These are phyloP conservation scores for Pulicaria dysenterica DNA, from an alignment of 129 eudicot species.

Conservation along the genomic window DNA sequence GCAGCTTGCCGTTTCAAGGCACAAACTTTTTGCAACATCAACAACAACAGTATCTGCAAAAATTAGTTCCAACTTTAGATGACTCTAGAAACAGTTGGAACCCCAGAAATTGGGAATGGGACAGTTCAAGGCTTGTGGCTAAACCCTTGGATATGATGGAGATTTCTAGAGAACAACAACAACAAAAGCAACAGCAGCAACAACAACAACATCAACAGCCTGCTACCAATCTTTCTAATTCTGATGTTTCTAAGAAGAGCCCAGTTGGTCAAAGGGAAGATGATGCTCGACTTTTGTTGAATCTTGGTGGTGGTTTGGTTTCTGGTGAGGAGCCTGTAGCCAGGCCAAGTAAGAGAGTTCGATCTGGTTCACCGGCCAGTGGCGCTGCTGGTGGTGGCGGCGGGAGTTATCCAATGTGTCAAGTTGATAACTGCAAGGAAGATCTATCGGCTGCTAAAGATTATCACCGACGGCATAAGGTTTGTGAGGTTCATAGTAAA, in stretches of 20 bases:
- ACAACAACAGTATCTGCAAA: constrained; percentile 40
- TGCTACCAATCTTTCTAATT: constrained; percentile 15
- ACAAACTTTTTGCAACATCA: constrained; percentile 42
- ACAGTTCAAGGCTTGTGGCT: constrained; percentile 74
- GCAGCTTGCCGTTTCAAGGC: constrained; percentile 55
- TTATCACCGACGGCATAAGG: constrained; percentile 95
- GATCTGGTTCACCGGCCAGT: constrained; percentile 83
- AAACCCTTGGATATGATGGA: constrained; percentile 55
- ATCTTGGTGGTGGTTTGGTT: constrained; percentile 49
- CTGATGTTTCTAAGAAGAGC: constrained; percentile 28
- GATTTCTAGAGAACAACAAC: constrained; percentile 24
- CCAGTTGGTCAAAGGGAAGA: constrained; percentile 39
- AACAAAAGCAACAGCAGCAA: constrained; percentile 19
- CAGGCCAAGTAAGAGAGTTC: constrained; percentile 74
- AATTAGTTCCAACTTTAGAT: constrained; percentile 37
- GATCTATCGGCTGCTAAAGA: constrained; percentile 85
- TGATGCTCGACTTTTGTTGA: constrained; percentile 48
- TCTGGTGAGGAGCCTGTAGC: constrained; percentile 55
- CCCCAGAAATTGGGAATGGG: constrained; percentile 85
- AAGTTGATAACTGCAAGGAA: constrained; percentile 90
- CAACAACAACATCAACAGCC: constrained; percentile 16
- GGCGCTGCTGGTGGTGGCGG: constrained; percentile 40
- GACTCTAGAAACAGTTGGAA: constrained; percentile 57
- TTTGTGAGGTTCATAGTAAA: constrained; percentile 88
- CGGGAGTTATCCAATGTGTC: constrained; percentile 78